These are phyloP conservation scores for Aspergillus sp. DNA, from an alignment of 2,329 filamentous ascomycete species.

Conservation along the genomic window DNA sequence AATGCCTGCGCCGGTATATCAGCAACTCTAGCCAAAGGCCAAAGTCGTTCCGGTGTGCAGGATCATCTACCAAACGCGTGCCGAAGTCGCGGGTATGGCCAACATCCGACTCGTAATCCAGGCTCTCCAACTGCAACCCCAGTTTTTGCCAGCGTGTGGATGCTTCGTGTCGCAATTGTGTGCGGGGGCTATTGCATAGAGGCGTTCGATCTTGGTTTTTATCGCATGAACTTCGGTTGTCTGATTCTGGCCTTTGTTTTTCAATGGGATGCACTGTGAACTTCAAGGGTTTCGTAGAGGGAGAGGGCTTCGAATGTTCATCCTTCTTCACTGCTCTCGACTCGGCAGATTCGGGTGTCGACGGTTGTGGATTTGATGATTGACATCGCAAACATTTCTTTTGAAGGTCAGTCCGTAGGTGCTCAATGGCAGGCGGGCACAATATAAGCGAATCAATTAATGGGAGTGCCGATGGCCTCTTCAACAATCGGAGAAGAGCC, in stretches of 20 bases:
- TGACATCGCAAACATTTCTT: conserved; percentile 31
- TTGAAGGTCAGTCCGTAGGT: conserved; percentile 23
- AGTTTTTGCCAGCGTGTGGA: conserved; percentile 15
- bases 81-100: conserved; percentile 36
- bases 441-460: conserved; percentile 35
- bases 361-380: conserved; percentile 18
- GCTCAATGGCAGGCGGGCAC: conserved; percentile 32
- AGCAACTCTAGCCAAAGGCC: conserved; percentile 47
- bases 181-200: neutral
- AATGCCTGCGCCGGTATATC: conserved; percentile 43
- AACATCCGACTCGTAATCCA: conserved; percentile 45
- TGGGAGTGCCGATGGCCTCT: conserved; percentile 42
- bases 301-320: neutral
- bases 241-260: neutral
- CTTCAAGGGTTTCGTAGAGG: conserved; percentile 1
- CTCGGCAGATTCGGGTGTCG: conserved; percentile 5
- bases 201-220: no score
- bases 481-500: conserved; percentile 44
- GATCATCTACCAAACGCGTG: conserved; percentile 39
- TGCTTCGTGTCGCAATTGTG: neutral
- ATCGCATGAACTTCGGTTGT: no score
- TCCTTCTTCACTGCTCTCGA: conserved; percentile 2
- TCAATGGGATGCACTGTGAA: conserved; percentile 2
- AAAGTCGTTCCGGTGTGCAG: conserved; percentile 34
- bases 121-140: conserved; percentile 31